A percentile compares a stretch with the other conserved stretches of the same genome.
These are phyloP conservation scores for Naegleria fowleri DNA, from an alignment of 208 protist species.

Conservation along the genomic window DNA sequence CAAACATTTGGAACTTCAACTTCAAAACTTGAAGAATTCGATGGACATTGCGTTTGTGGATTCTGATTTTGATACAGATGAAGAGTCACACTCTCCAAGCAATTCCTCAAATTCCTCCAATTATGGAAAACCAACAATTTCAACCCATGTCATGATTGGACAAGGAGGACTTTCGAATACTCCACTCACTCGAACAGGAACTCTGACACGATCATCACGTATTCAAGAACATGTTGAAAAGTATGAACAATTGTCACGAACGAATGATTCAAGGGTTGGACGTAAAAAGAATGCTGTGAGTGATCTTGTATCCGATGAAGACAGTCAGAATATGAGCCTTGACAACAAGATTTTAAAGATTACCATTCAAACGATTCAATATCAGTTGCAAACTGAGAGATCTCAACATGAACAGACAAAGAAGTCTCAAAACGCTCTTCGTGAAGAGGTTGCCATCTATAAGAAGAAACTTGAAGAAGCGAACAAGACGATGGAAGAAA, in stretches of 20 bases:
- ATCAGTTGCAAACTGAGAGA: background rate
- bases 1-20: background rate
- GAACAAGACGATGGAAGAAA: background rate
- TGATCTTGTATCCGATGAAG: background rate
- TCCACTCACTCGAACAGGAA: background rate
- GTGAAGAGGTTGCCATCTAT: background rate
- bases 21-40: background rate
- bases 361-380: background rate
- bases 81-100: background rate
- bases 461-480: background rate
- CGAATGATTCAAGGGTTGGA: background rate
- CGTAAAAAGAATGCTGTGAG: background rate
- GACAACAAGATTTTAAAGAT: background rate
- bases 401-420: background rate
- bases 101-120: background rate
- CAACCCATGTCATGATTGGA: background rate
- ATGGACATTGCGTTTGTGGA: background rate
- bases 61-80: background rate
- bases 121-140: background rate
- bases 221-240: background rate
- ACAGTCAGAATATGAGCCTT: background rate
- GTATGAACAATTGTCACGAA: conserved; percentile 2
- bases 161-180: background rate
- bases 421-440: background rate
- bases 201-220: background rate